Conservation (phyloP, 1,139 yeast species). For the Zygosaccharomyces sapae region DNA sequence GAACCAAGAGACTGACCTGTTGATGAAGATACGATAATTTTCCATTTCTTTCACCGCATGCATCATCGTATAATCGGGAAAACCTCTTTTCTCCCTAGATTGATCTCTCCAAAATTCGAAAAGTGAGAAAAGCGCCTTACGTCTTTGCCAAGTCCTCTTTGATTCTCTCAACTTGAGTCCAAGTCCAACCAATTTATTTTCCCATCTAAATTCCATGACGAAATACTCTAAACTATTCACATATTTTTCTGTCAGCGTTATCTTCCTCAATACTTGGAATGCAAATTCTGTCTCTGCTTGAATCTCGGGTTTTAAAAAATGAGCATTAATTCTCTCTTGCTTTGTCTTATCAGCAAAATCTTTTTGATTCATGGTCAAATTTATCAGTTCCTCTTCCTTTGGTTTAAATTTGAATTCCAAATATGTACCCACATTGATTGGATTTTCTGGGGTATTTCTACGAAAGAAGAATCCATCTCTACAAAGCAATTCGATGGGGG, state of each 20-base stretch:
- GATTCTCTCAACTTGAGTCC: conserved; percentile 35
- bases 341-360: conserved; percentile 23
- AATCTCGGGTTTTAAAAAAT: conserved; percentile 29
- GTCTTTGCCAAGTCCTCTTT: conserved; percentile 37
- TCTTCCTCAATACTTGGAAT: conserved; percentile 26
- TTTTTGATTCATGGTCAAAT: conserved; percentile 19
- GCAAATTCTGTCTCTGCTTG: conserved; percentile 31
- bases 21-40: conserved; percentile 35
- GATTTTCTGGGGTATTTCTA: conserved; percentile 24
- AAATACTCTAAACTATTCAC: conserved; percentile 36
- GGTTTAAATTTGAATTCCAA: conserved; percentile 31
- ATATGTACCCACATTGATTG: conserved; percentile 33
- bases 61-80: conserved; percentile 29
- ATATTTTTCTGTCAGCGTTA: conserved; percentile 34
- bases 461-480: conserved; percentile 33
- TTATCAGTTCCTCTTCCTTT: conserved; percentile 30
- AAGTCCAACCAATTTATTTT: conserved; percentile 32
- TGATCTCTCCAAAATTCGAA: conserved; percentile 38
- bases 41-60: conserved; percentile 38
- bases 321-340: conserved; percentile 32
- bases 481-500: conserved; percentile 34
- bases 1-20: conserved; percentile 37
- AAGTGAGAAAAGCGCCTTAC: conserved; percentile 35
- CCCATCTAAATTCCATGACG: conserved; percentile 37
- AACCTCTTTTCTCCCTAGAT: conserved; percentile 33